Evolutionary conservation across 2,329 filamentous ascomycete genomes (phyloP).

Genomic region (Xylaria hypoxylon): DNA sequence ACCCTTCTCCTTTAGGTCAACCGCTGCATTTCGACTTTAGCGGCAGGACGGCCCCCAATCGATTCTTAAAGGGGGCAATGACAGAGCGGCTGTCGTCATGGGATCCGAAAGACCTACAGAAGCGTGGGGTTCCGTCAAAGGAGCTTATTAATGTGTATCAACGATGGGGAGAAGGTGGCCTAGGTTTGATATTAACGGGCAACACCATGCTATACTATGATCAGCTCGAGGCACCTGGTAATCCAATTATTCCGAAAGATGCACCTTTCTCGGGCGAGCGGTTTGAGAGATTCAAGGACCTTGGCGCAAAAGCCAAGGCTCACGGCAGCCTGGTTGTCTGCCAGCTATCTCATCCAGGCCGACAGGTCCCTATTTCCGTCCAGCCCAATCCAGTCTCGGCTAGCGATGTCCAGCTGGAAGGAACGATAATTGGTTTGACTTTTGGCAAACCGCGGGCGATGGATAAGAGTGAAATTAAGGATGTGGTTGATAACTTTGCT

Average conservation of each 20-base stretch:
- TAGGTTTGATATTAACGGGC: constrained; percentile 67
- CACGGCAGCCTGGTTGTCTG: constrained; percentile 67
- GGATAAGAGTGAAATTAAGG: constrained; percentile 41
- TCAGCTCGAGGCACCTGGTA: constrained; percentile 64
- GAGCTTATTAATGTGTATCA: constrained; percentile 62
- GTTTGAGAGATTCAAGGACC: constrained; percentile 65
- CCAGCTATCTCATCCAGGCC: constrained; percentile 72
- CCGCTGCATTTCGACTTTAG: constrained; percentile 55
- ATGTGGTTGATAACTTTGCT: constrained; percentile 39
- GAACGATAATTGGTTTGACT: constrained; percentile 56
- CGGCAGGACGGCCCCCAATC: constrained; percentile 64
- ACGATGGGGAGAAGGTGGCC: constrained; percentile 66
- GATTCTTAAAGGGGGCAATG: constrained; percentile 71
- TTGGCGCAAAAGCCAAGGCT: constrained; percentile 62
- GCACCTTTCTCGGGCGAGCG: constrained; percentile 61
- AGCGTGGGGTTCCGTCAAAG: constrained; percentile 51
- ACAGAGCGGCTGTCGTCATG: constrained; percentile 69
- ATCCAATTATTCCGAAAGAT: constrained; percentile 64
- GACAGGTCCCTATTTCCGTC: constrained; percentile 57
- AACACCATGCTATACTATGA: constrained; percentile 71
- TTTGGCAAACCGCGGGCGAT: constrained; percentile 56
- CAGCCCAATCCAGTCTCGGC: constrained; percentile 55
- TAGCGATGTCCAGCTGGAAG: constrained; percentile 55
- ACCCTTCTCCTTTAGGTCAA: constrained; percentile 30
- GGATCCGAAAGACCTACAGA: constrained; percentile 61